Evolutionary conservation across 176 grass and related monocot genomes (phyloP).

Genomic region (Lolium perenne): DNA sequence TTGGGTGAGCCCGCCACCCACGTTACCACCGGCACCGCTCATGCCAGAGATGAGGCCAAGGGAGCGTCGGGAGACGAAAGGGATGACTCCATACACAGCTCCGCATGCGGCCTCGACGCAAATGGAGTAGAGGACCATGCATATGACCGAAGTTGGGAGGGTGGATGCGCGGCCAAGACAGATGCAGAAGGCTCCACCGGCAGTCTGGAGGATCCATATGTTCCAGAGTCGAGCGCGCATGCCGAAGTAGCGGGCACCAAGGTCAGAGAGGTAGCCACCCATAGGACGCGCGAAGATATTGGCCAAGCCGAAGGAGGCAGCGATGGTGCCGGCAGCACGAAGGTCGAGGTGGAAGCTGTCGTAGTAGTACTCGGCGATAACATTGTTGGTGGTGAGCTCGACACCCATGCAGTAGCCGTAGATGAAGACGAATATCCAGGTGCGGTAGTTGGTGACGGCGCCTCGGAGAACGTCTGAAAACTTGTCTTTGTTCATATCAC

Average conservation of each 20-base stretch:
- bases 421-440: not conserved
- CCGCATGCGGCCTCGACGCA: too few relatives aligned
- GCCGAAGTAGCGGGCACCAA: not conserved
- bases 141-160: too few relatives aligned
- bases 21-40: not conserved
- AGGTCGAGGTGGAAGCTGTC: too few relatives aligned
- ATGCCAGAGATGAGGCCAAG: not conserved
- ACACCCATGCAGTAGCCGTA: too few relatives aligned
- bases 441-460: constrained; percentile 79
- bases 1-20: constrained; percentile 64
- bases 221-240: constrained; percentile 10
- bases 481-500: constrained; percentile 50
- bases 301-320: constrained; percentile 91
- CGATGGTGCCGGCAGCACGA: constrained; percentile 39
- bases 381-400: too few relatives aligned
- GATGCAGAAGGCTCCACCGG: not conserved
- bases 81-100: not conserved
- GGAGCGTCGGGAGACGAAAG: constrained; percentile 5
- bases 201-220: not conserved
- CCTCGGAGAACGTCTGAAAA: constrained; percentile 73
- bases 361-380: too few relatives aligned
- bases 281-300: constrained; percentile 48
- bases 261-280: not conserved
- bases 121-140: not conserved
- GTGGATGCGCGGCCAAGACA: not conserved